Evolutionary conservation across 1,284 basidiomycete genomes (phyloP).

Genomic region (Mycena sp.): DNA sequence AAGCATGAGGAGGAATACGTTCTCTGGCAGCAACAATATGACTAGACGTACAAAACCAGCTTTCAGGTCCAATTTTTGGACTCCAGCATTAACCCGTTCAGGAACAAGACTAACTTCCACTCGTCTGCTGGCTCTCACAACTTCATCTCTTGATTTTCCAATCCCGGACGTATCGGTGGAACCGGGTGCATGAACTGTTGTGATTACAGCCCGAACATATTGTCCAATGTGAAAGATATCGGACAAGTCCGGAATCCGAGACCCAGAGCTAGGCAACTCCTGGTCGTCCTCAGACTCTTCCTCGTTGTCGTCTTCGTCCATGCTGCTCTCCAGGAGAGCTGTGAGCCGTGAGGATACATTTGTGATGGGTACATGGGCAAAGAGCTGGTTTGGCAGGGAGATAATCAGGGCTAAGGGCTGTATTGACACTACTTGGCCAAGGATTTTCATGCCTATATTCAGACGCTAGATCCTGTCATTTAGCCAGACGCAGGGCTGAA

Average conservation of each 20-base stretch:
- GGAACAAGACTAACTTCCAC: constrained; percentile 93
- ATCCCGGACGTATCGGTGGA: constrained; percentile 66
- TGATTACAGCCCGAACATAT: constrained; percentile 86
- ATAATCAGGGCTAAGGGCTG: constrained; percentile 92
- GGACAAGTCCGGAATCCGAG: constrained; percentile 69
- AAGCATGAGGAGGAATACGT: constrained; percentile 25
- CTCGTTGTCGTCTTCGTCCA: constrained; percentile 63
- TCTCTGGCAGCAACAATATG: constrained; percentile 12
- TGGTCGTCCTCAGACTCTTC: constrained; percentile 56
- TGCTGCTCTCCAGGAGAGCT: constrained; percentile 63
- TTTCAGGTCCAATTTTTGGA: constrained; percentile 83
- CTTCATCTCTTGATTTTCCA: constrained; percentile 69
- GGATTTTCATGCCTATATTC: constrained; percentile 84
- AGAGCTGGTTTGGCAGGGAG: constrained; percentile 94
- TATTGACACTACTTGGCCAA: constrained; percentile 88
- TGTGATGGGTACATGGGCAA: constrained; percentile 96
- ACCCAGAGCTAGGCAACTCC: constrained; percentile 48
- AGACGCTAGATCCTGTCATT: constrained; percentile 68
- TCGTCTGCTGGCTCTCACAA: constrained; percentile 73
- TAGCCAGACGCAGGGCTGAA: background rate
- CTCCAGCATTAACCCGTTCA: constrained; percentile 85
- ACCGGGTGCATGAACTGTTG: constrained; percentile 69
- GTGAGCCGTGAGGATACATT: constrained; percentile 92
- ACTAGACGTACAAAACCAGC: constrained; percentile 71
- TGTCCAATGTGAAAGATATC: constrained; percentile 88